Evolutionary conservation across 306 rosid species (phyloP).

Genomic region (Vigna hirtella): DNA sequence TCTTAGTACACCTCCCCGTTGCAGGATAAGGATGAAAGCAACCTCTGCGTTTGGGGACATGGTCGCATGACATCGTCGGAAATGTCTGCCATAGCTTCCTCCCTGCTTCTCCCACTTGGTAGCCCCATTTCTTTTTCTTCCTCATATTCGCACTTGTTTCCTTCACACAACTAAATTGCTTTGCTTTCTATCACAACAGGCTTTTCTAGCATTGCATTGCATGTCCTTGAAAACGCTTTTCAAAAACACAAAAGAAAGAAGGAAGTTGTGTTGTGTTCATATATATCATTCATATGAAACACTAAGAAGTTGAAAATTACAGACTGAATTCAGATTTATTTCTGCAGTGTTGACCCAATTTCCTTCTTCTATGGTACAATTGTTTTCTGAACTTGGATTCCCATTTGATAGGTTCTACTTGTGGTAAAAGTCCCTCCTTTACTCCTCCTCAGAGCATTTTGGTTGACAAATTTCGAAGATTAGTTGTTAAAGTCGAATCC

Average conservation of each 20-base stretch:
- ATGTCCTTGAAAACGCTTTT: neutral
- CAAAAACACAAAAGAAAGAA: neutral
- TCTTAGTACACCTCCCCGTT: no score
- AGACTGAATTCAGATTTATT: slow-evolving; percentile 16
- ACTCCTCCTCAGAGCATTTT: slow-evolving; percentile 49
- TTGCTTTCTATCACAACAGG: neutral
- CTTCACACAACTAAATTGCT: slow-evolving; percentile 1
- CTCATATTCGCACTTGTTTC: neutral
- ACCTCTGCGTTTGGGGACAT: slow-evolving; percentile 18
- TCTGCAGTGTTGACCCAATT: slow-evolving; percentile 8
- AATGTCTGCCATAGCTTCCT: slow-evolving; percentile 59
- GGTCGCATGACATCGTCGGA: slow-evolving; percentile 24
- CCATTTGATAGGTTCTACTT: slow-evolving; percentile 55
- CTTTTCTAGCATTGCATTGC: neutral
- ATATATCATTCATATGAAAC: neutral
- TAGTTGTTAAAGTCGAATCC: slow-evolving; percentile 42
- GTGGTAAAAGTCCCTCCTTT: slow-evolving; percentile 41
- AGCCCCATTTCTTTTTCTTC: slow-evolving; percentile 17
- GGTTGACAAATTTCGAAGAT: slow-evolving; percentile 48
- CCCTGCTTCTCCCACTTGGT: slow-evolving; percentile 69
- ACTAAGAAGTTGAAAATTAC: neutral
- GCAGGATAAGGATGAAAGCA: no score
- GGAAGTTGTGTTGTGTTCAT: neutral
- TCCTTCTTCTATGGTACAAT: neutral
- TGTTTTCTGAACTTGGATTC: slow-evolving; percentile 6